phyloP scores from a whole-genome alignment of 345 rosid species.

The Eucalyptus virginea region DNA sequence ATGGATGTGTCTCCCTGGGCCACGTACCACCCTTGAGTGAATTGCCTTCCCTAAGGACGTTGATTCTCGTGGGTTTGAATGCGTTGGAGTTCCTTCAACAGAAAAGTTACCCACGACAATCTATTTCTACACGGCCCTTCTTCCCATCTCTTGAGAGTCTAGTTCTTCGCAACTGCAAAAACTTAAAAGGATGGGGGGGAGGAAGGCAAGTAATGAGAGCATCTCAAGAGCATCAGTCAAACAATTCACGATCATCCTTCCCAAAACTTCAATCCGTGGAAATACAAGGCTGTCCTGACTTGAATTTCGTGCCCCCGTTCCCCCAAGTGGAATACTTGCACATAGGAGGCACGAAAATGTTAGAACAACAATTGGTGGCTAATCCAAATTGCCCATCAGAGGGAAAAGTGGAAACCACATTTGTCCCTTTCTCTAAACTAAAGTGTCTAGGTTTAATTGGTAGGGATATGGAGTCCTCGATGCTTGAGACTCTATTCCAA shows the following conservation, averaged over 20 bases:
- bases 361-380: neutral
- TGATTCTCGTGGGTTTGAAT: accelerated
- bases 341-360: neutral
- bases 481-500: neutral
- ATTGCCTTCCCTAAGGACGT: neutral
- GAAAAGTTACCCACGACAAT: neutral
- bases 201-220: neutral
- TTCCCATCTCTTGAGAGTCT: neutral
- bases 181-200: accelerated
- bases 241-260: neutral
- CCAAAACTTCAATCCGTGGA: neutral
- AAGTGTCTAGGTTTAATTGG: accelerated
- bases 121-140: neutral
- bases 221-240: neutral
- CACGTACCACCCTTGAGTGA: neutral
- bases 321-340: accelerated
- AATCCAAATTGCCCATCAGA: neutral
- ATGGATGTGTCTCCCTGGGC: accelerated
- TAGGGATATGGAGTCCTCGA: neutral
- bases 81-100: accelerated
- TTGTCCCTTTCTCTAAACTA: neutral
- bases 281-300: accelerated
- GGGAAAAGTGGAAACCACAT: neutral
- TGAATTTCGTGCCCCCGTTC: neutral
- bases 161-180: accelerated